Evolutionary conservation across 2,329 filamentous ascomycete genomes (phyloP).

Genomic region (Fusarium sp.): DNA sequence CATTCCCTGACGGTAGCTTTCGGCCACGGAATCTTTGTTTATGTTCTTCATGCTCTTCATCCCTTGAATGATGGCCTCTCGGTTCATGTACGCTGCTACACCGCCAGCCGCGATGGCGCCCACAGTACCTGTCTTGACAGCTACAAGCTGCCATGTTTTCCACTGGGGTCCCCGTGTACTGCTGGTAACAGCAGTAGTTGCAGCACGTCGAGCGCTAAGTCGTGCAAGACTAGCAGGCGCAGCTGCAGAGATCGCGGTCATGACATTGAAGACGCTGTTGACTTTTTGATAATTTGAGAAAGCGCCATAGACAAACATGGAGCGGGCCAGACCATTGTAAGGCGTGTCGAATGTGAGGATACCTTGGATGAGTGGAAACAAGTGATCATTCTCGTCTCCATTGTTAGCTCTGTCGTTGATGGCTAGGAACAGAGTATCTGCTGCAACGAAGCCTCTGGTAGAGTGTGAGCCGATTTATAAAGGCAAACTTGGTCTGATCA

Average conservation of each 20-base stretch:
- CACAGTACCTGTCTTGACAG: slow-evolving; percentile 82
- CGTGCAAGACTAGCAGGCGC: slow-evolving; percentile 55
- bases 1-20: slow-evolving; percentile 58
- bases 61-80: slow-evolving; percentile 68
- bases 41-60: slow-evolving; percentile 56
- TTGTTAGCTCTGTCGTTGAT: slow-evolving; percentile 66
- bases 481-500: background rate
- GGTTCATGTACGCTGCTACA: slow-evolving; percentile 81
- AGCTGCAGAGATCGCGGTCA: slow-evolving; percentile 60
- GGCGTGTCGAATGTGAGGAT: slow-evolving; percentile 87
- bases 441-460: slow-evolving; percentile 77
- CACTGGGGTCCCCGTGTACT: slow-evolving; percentile 51
- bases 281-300: slow-evolving; percentile 68
- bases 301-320: slow-evolving; percentile 68
- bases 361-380: slow-evolving; percentile 84
- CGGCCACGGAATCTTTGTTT: slow-evolving; percentile 56
- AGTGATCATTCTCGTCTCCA: slow-evolving; percentile 51
- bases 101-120: slow-evolving; percentile 82
- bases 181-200: slow-evolving; percentile 30
- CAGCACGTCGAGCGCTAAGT: slow-evolving; percentile 30
- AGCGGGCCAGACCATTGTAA: slow-evolving; percentile 71
- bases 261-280: slow-evolving; percentile 63
- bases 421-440: slow-evolving; percentile 78
- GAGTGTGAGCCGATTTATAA: background rate
- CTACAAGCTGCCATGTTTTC: slow-evolving; percentile 69